Percentiles rank a stretch among this genome's conserved stretches.
These are phyloP conservation scores for Pichia terricola DNA, from an alignment of 1,139 yeast genomes.

Conservation along the genomic window DNA sequence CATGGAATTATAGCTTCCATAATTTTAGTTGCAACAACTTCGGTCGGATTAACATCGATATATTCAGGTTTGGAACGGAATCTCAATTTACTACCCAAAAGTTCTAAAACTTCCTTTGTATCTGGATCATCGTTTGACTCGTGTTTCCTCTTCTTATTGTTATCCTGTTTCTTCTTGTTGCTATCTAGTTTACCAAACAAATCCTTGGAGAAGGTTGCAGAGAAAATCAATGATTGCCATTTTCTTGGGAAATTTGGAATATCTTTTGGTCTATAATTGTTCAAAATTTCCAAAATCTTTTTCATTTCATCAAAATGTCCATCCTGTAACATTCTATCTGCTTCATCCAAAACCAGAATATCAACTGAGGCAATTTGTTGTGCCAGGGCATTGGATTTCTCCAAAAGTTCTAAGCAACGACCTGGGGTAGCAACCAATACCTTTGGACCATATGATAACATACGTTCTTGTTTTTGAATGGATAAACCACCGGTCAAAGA, in stretches of 20 bases:
- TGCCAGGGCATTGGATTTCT: constrained; percentile 47
- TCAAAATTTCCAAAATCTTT: constrained; percentile 59
- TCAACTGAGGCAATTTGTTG: constrained; percentile 54
- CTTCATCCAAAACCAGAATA: constrained; percentile 83
- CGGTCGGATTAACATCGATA: constrained; percentile 83
- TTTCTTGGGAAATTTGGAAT: constrained; percentile 25
- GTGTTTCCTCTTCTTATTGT: constrained; percentile 24
- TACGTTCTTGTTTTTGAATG: constrained; percentile 82
- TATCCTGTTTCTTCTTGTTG: constrained; percentile 25
- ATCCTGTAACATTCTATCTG: constrained; percentile 91
- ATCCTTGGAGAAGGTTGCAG: constrained; percentile 87
- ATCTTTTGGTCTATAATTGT: constrained; percentile 28
- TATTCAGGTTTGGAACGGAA: constrained; percentile 53
- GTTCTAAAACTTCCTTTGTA: constrained; percentile 33
- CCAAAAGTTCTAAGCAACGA: constrained; percentile 72
- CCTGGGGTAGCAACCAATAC: constrained; percentile 96
- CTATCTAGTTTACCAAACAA: constrained; percentile 64
- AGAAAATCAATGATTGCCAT: constrained; percentile 89
- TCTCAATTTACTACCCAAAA: constrained; percentile 48
- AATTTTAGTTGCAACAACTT: constrained; percentile 64
- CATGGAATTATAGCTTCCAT: constrained; percentile 89
- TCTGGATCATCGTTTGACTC: constrained; percentile 36
- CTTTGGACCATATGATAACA: constrained; percentile 65
- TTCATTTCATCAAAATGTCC: constrained; percentile 95
- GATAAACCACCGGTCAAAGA: constrained; percentile 91